Evolutionary conservation across 2,329 filamentous ascomycete genomes (phyloP), one percentile per base, ranked within the genome.

Genomic region (Sporothrix sp.): DNA sequence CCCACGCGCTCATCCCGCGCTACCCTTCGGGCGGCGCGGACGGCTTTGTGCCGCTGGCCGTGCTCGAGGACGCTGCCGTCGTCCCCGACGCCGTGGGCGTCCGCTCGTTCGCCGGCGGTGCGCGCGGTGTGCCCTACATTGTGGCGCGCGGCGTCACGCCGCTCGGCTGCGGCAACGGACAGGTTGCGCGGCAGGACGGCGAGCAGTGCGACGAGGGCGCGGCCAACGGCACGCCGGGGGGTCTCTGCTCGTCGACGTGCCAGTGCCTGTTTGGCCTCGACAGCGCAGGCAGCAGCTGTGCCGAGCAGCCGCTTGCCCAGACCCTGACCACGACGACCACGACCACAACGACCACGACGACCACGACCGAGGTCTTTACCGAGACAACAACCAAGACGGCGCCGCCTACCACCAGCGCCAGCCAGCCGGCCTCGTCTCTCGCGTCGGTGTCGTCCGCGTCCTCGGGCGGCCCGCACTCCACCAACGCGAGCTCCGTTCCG

Each of bases 181-280:
- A 58, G 2, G 63, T 64, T 30, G 61, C 70, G 23, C 23, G 58
- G 2, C 46, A 51, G 28, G 56, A 63, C 38, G 64, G 64, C 11
- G 69, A 71, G 55, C 66, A 71, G 44, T 71, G 69, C 37, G 69
- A 71, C 48, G 62, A 66, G 45, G 67, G 66, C 1, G 36, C 51
- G 1, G 3, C 32, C 14, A 69, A 70, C 45, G 63, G 60, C 0
- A 54, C 53, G 1, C 56, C 61, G 8, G 66, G 59, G 5, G 64
- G 65, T 51, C 59, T 60, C 21, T 71, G 68, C 56, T 66, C 67
- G 30, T 55, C 55, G 7, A 66, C 66, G 14, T 71, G 68, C 57
- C 65, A 65, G 55, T 69, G 67, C 38, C 40, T 63, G 25, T 60
- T 56, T 44, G 65, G 64, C 54, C 40, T 54, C 10, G 58, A 9